Base-by-base conservation (phyloP, 169 alveolate species). In the Plasmodium relictum region DNA sequence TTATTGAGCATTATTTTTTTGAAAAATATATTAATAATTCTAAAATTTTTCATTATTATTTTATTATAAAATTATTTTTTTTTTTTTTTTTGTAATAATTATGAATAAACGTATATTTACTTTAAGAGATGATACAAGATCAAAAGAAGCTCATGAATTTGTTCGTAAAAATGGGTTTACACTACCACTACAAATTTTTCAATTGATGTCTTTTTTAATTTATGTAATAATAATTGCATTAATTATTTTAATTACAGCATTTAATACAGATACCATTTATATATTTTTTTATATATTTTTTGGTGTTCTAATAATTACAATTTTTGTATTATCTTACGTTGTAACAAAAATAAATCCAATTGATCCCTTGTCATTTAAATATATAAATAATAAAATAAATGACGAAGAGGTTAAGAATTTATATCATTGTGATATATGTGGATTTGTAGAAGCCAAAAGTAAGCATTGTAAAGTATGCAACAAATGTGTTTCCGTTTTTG, bases 401-500 rank as follows among this genome's bases (percentile, higher is more conserved):
- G 76, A 88, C 7, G 90, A 83, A 37, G 68, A 62, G 4, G 62
- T 70, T 71, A 61, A 69, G 54, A 71, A 37, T 7, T 61, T 80
- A 44, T 88, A 73, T 48, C 88, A 73, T 44, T 94, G 96, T 61
- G 94, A 92, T 54, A 91, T 92, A 0, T 94, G 96, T 65, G 88
- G 88, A 14, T 62, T 52, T 63, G 95, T 92, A 12, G 93, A 94
- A 31, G 78, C 94, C 20, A 83, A 92, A 74, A 89, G 95, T 88
- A 94, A 94, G 54, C 98, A 97, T 74, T 97, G 98, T 88, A 94
- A 94, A 42, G 96, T 95, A 44, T 97, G 98, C 85, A 95, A 97
- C 88, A 94, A 94, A 50, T 97, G 98, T 85, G 96, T 96, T 4
- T 92, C 95, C 24, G 93, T 95, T 39, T 96, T 94, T 86, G 98